phyloP scores from a whole-genome alignment of 768 basidiomycete genomes.

The Lentinula boryana region DNA sequence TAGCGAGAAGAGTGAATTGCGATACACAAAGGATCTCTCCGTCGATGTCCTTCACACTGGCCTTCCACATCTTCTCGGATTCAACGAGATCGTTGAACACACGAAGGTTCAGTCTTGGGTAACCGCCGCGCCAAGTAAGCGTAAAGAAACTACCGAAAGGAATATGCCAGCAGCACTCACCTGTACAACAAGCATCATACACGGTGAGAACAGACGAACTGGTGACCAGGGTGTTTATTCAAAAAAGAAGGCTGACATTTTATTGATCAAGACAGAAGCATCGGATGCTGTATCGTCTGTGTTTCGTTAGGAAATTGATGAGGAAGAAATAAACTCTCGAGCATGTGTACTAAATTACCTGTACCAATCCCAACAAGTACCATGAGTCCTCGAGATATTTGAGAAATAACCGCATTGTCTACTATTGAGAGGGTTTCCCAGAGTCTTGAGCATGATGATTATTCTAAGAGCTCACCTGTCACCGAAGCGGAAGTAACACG shows the following conservation, averaged over 20 bases:
- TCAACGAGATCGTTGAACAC: conserved; percentile 59
- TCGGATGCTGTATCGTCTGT: conserved; percentile 80
- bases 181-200: background rate
- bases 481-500: conserved; percentile 84
- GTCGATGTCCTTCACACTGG: conserved; percentile 78
- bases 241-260: conserved; percentile 52
- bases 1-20: conserved; percentile 88
- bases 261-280: conserved; percentile 66
- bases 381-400: conserved; percentile 81
- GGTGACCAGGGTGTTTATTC: background rate
- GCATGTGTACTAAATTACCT: conserved; percentile 35
- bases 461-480: conserved; percentile 40
- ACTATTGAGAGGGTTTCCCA: conserved; percentile 39
- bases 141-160: conserved; percentile 1
- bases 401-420: conserved; percentile 71
- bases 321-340: background rate
- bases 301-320: conserved; percentile 15
- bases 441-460: background rate
- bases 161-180: background rate
- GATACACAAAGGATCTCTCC: conserved; percentile 94
- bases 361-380: conserved; percentile 85
- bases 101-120: conserved; percentile 58
- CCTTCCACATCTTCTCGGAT: conserved; percentile 75
- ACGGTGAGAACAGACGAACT: background rate
- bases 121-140: background rate